These are phyloP conservation scores for Hanseniaspora lindneri DNA, from an alignment of 805 yeast genomes.

Conservation along the genomic window DNA sequence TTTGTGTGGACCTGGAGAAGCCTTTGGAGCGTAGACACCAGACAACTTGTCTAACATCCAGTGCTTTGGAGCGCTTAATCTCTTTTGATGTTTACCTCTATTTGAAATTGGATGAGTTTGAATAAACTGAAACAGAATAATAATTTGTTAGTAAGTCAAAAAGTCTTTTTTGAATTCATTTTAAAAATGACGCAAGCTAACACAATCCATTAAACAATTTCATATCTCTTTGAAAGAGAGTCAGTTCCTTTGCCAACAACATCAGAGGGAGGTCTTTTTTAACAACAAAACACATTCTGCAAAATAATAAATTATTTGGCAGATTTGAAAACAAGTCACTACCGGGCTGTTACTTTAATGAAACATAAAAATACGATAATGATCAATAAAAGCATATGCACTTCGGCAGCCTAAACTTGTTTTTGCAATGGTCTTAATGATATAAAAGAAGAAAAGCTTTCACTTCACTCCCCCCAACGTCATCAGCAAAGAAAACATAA, in stretches of 20 bases:
- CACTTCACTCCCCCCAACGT: constrained; percentile 14
- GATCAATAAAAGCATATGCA: constrained; percentile 2
- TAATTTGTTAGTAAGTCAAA: constrained; percentile 15
- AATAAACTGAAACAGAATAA: not conserved
- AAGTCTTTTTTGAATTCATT: constrained; percentile 4
- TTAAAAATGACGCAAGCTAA: not conserved
- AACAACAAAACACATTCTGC: not conserved
- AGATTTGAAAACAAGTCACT: not conserved
- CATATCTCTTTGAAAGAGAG: not conserved
- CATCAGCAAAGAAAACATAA: constrained; percentile 9
- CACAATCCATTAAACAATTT: not conserved
- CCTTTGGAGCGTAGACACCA: constrained; percentile 99
- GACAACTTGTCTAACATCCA: constrained; percentile 99
- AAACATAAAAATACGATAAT: constrained; percentile 4
- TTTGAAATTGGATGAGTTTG: too few relatives aligned
- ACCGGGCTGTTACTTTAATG: constrained; percentile 6
- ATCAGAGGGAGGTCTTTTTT: not conserved
- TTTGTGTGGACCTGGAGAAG: constrained; percentile 99
- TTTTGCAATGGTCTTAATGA: not conserved
- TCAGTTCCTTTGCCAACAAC: too few relatives aligned
- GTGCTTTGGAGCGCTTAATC: constrained; percentile 99
- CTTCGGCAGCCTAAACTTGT: constrained; percentile 10
- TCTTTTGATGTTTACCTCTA: constrained; percentile 97
- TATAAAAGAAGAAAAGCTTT: constrained; percentile 2
- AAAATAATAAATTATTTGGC: too few relatives aligned